These are phyloP conservation scores for Camelina sativa DNA, from an alignment of 345 rosid genomes.

Conservation along the genomic window DNA sequence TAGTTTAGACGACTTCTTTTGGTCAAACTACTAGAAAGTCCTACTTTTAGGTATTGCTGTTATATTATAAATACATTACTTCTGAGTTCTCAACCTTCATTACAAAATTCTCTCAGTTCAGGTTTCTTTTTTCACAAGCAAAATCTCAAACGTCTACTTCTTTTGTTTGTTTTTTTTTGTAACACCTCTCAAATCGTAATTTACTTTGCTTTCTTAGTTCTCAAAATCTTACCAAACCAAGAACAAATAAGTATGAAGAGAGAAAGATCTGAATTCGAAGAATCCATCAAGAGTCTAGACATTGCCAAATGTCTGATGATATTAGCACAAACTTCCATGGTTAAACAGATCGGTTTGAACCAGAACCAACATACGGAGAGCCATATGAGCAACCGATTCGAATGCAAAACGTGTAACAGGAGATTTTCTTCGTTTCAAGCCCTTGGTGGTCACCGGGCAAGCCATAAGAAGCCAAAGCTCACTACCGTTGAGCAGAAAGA, in stretches of 20 bases:
- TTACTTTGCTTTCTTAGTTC: conserved; percentile 17
- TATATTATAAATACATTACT: conserved; percentile 17
- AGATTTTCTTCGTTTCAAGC: conserved; percentile 77
- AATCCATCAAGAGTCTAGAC: conserved; percentile 49
- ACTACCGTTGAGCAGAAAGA: conserved; percentile 29
- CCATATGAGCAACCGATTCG: conserved; percentile 40
- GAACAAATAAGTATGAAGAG: conserved; percentile 50
- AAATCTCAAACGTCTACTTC: neutral
- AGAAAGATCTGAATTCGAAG: conserved; percentile 47
- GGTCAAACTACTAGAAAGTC: conserved; percentile 36
- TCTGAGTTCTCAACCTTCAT: conserved; percentile 29
- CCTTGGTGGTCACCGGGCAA: conserved; percentile 77
- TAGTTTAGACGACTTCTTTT: conserved; percentile 40
- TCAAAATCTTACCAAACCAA: conserved; percentile 22
- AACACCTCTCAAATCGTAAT: neutral
- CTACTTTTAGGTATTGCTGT: conserved; percentile 10
- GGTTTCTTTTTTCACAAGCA: neutral
- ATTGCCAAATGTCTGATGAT: conserved; percentile 54
- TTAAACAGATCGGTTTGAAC: conserved; percentile 29
- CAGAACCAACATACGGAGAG: conserved; percentile 27
- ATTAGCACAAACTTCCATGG: conserved; percentile 47
- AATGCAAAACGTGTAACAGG: conserved; percentile 73
- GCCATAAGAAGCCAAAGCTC: conserved; percentile 64
- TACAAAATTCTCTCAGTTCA: conserved; percentile 18
- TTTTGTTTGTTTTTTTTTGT: neutral